Evolutionary conservation across 2,329 filamentous ascomycete species (phyloP), one percentile per base, ranked within the genome.

Genomic region (Hysterium pulicare): DNA sequence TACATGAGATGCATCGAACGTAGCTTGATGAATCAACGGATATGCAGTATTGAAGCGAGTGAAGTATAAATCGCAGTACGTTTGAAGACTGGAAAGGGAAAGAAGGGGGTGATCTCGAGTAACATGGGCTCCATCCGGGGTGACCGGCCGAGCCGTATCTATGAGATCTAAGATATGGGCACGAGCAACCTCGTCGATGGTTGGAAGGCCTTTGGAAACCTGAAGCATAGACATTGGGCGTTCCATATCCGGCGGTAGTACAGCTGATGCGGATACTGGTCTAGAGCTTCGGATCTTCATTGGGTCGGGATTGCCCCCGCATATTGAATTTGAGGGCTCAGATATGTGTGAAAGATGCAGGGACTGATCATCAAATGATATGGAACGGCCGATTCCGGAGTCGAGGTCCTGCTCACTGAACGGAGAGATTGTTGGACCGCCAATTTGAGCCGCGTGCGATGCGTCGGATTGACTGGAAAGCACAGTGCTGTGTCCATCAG

Each of bases 51-150:
- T 83, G 62, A 83, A 83, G 2, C 74, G 71, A 1, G 71, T 73
- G 58, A 83, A 83, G 62, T 78, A 84, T 1, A 83, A 62, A 45
- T 82, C 76, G 30, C 73, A 71, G 53, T 81, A 83, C 3, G 65
- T 69, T 49, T 82, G 78, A 7, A 83, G 61, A 0, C 74, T 72
- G 2, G 59, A 50, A 0, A 77, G 61, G 0, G 73, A 75, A 2
- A 83, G 60, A 0, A 82, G 59, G 0, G 74, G 72, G 26, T 82
- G 71, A 5, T 76, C 70, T 15, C 69, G 57, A n/a, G 69, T 68
- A 34, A 77, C 68, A 8, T 64, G 57, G 21, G 68, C 62, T 2
- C 74, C 72, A 41, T 77, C 72, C 4, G 76, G 73, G 0, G 70
- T 70, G 2, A 65, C 64, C 0, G 78, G 76, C 8, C 71, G 69